Evolutionary conservation across 306 rosid genomes (phyloP).

Genomic region (Quercus cerris): DNA sequence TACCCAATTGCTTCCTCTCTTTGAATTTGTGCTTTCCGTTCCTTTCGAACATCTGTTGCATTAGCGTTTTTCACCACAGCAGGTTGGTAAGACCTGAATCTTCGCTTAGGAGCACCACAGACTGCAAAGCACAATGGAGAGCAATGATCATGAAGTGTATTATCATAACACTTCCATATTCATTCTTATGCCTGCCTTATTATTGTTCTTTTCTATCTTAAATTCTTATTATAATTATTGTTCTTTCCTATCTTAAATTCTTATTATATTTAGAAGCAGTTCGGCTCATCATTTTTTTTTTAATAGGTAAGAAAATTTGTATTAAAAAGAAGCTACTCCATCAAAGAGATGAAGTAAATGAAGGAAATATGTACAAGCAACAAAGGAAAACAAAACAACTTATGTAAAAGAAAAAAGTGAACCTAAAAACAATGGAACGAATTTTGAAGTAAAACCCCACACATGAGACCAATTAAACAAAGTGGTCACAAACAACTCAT

Average conservation of each 20-base stretch:
- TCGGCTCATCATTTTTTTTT: too few species aligned
- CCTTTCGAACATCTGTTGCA: constrained; percentile 52
- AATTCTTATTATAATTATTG: neutral
- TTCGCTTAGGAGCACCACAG: constrained; percentile 93
- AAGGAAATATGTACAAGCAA: too few species aligned
- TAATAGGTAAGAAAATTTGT: too few species aligned
- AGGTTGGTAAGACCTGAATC: constrained; percentile 71
- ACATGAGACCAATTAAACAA: too few species aligned
- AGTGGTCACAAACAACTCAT: too few species aligned
- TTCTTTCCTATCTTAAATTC: neutral
- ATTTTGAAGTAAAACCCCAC: too few species aligned
- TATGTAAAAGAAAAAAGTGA: too few species aligned
- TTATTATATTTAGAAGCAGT: neutral
- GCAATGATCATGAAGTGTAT: neutral
- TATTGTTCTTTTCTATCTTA: neutral
- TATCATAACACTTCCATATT: neutral
- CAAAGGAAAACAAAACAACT: too few species aligned
- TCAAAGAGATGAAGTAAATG: too few species aligned
- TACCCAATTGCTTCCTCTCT: constrained; percentile 78
- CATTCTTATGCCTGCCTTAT: neutral
- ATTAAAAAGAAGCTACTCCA: too few species aligned
- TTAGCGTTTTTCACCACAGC: constrained; percentile 57
- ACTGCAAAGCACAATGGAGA: constrained; percentile 43
- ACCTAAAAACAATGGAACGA: too few species aligned
- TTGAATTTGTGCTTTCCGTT: constrained; percentile 59